phyloP scores from a whole-genome alignment of 495 filamentous ascomycete species.

The Coniosporium apollinis region DNA sequence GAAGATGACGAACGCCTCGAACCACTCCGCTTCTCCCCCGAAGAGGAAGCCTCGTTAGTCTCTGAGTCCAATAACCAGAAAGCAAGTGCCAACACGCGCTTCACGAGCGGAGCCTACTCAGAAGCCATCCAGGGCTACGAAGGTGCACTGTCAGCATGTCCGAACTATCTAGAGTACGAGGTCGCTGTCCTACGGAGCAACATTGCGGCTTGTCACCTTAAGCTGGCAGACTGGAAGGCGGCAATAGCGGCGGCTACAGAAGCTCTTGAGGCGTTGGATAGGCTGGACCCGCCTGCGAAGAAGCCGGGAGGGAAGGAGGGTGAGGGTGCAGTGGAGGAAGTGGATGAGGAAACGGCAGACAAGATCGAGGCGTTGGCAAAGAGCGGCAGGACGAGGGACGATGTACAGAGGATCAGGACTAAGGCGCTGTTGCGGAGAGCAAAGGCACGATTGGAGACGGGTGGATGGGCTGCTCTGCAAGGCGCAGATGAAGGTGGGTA shows the following conservation, averaged over 20 bases:
- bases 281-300: constrained; percentile 32
- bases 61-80: constrained; percentile 61
- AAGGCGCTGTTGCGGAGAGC: constrained; percentile 82
- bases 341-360: constrained; percentile 27
- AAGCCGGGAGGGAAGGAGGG: constrained; percentile 10
- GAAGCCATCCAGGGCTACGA: constrained; percentile 84
- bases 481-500: constrained; percentile 56
- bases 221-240: constrained; percentile 73
- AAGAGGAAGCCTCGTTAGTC: constrained; percentile 60
- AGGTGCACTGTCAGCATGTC: constrained; percentile 63
- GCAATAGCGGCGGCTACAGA: constrained; percentile 57
- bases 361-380: constrained; percentile 15
- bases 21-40: constrained; percentile 41
- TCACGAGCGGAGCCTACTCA: constrained; percentile 52
- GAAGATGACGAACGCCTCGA: constrained; percentile 2
- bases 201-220: constrained; percentile 78
- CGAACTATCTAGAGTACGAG: constrained; percentile 80
- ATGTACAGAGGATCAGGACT: constrained; percentile 59
- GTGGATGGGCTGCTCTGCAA: constrained; percentile 67
- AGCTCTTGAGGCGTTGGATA: constrained; percentile 55
- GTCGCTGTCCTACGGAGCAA: constrained; percentile 76
- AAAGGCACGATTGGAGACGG: constrained; percentile 49
- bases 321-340: constrained; percentile 27
- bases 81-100: constrained; percentile 59
- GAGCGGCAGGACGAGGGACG: constrained; percentile 28